Base-by-base conservation (phyloP, 1,139 yeast genomes). In the Taphrina wiesneri region DNA sequence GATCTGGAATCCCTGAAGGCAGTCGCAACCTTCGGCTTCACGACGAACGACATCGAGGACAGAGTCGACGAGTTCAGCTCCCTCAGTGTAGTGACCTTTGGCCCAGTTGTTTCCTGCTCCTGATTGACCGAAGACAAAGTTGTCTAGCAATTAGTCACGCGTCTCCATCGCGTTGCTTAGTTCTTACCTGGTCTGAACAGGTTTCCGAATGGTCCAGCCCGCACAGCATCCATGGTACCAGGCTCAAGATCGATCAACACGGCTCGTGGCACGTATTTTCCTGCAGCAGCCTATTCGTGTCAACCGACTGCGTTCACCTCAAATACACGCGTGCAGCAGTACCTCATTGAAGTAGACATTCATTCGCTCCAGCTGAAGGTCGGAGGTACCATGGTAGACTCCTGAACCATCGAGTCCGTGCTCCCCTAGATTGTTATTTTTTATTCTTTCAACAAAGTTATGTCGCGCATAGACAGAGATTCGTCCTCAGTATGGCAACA, bases 351-450 rank as follows among this genome's bases (percentile, higher is more conserved):
- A 72, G 68, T 72, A 72, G 17, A 72, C 74, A 41, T 72, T 73
- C 67, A 72, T 78, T 70, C 82, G 82, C 61, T 84, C 78, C 70
- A 77, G 81, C 74, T 82, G 84, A 70, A 82, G 68, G 52, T 76
- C 73, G 49, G 70, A 69, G 36, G 72, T 70, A 45, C 73, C 74
- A 34, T 69, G 70, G 70, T 70, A 71, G 63, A 70, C 71, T 62
- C 99, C 99, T 71, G 86, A 82, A 73, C 83, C 83, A 76, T 90
- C 97, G 75, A 93, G 84, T 56, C 97, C 97, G 75, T 93, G 99
- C 79, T 93, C 99, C 71, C 90, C 95, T 81, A 96, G 88, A 75
- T 93, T 93, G 65, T 97, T 90, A 81, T 92, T 96, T 97, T 79
- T 75, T 39, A 66, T 70, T 70, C 26, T 72, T 70, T 13, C 70